Evolutionary conservation across 2,329 filamentous ascomycete species (phyloP), one percentile per base, ranked within the genome.

Genomic region (Fusarium odoratissimum): DNA sequence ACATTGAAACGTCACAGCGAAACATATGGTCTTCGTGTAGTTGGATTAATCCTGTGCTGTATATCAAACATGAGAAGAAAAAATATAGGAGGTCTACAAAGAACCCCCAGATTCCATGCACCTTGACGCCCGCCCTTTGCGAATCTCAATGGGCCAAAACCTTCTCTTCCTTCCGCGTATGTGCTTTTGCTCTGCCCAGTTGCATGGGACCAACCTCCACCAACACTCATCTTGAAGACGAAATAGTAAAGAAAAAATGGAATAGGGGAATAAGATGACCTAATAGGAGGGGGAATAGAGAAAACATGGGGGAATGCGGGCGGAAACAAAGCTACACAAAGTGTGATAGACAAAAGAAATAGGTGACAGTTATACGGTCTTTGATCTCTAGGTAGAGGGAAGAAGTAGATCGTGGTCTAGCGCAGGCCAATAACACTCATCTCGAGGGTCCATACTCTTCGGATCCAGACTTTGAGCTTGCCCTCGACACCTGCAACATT

Each of bases 391-490:
- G 45, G 54, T 37, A 51, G 40, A 48, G 46, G 21, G 41, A 30
- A 42, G 14, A 23, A 42, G 56, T 30, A 54, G 30, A 64, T 58
- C 44, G 38, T 54, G 44, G 25, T 74, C 61, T 72, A 94, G 80
- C 93, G 92, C 76, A 97, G 86, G 62, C 94, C 94, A 81, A 97
- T 96, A 60, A 96, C 94, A 80, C 93, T 96, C 94, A 99, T 99
- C 87, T 99, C 96, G 66, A 99, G 88, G 67, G 96, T 99, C 96
- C 96, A 99, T 67, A 99, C 96, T 78, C 96, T 90, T 79, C 96
- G 89, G 81, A 99, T 98, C 96, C 96, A 99, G 65, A 99, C 95
- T 84, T 99, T 99, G 75, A 99, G 87, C 81, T 92, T 94, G 58
- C 95, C 95, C 57, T 97, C 91, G 12, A 98, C 92, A 19, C 96